Base-by-base conservation (phyloP, 208 protist species). In the Novymonas esmeraldas region DNA sequence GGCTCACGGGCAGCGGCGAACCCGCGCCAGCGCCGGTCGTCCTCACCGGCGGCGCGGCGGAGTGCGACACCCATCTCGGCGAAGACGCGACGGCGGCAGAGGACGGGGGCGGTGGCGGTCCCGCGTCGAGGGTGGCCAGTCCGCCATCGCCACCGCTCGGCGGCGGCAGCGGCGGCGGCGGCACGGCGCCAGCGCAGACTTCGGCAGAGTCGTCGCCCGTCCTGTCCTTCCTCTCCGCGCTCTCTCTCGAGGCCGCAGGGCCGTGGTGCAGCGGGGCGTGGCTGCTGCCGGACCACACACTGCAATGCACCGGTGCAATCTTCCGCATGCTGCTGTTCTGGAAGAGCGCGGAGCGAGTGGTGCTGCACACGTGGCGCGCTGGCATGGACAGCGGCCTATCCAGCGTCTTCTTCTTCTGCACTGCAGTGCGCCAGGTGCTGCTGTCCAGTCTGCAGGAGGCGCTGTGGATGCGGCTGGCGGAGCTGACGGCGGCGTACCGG, bases 321-420 rank as follows among this genome's bases (percentile, higher is more conserved):
- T 92, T 87, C 50, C 61, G 70, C 44, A 79, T 79, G 0, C 60
- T 93, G 22, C 79, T 95, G 22, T 88, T 91, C 55, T 95, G 89
- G 89, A 90, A 81, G 26, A 81, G 77, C 29, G 76, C 81, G 6
- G 85, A 84, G 59, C 80, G 81, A 41, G 61, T 90, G 14, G 68
- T 89, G 49, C 70, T 78, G 57, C 78, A 81, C 45, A 74, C 76
- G 39, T 90, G 85, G 82, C 74, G 64, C 34, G 61, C 73, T 22
- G 82, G 85, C 24, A 80, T 92, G 62, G 72, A 69, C 14, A 85
- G 75, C 33, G 78, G 76, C 31, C 62, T 87, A 33, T 44, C 77
- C 28, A 81, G 82, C 22, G 90, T 81, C 22, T 92, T 95, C 54
- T 89, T 93, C 67, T 87, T 95, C 60, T 89, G 73, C 75, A 83